Conservation (phyloP, 495 filamentous ascomycete genomes). For the Trichoderma virens region DNA sequence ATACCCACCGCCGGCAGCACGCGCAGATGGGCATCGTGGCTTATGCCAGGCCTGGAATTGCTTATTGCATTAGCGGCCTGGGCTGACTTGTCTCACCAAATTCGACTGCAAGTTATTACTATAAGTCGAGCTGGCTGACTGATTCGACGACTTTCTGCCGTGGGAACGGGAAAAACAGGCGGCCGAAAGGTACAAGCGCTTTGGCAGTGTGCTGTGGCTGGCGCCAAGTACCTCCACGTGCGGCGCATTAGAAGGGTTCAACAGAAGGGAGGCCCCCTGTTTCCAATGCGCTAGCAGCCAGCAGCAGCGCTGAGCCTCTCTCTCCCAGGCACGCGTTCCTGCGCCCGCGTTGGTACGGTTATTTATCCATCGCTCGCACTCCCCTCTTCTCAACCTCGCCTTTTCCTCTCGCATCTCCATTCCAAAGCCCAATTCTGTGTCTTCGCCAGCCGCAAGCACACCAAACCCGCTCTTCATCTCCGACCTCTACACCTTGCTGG, state of each 20-base stretch:
- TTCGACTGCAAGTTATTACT: neutral
- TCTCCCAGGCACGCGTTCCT: conserved; percentile 4
- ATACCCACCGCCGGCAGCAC: neutral
- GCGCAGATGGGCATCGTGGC: neutral
- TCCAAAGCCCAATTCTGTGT: conserved; percentile 12
- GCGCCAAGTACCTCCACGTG: neutral
- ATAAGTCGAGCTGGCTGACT: neutral
- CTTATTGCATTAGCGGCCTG: neutral
- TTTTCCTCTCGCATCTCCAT: conserved; percentile 10
- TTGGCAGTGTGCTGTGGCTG: neutral
- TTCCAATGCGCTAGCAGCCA: neutral
- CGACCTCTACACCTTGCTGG: neutral
- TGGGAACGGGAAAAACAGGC: neutral
- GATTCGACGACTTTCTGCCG: neutral
- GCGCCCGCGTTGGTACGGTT: neutral
- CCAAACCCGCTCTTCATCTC: neutral
- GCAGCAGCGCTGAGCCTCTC: neutral
- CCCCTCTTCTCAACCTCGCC: conserved; percentile 15
- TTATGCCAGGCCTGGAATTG: neutral
- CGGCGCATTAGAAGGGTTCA: neutral
- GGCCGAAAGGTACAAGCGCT: neutral
- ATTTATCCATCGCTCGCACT: conserved; percentile 10
- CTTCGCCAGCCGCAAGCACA: conserved; percentile 11
- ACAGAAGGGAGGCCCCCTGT: neutral
- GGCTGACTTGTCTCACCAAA: neutral